A percentile compares a stretch with the other conserved stretches of the same genome.
These are phyloP conservation scores for Colletotrichum sublineola DNA, from an alignment of 2,329 filamentous ascomycete genomes.

Conservation along the genomic window DNA sequence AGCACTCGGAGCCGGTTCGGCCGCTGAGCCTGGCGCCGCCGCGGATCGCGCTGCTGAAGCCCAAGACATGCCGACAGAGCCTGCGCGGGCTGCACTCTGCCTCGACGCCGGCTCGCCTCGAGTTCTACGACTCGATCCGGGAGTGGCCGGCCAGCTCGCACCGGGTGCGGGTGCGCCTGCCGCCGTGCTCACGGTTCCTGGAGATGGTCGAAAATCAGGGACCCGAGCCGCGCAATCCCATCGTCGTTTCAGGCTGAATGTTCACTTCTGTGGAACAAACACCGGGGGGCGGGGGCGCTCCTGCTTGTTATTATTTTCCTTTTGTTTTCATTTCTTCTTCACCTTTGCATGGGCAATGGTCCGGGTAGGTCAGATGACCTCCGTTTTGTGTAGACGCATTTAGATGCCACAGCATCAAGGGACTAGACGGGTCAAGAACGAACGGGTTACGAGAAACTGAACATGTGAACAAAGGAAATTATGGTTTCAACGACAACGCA, in stretches of 20 bases:
- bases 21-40: conserved; percentile 26
- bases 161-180: conserved; percentile 26
- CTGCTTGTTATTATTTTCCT: neutral
- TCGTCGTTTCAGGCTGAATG: conserved; percentile 11
- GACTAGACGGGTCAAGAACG: conserved; percentile 5
- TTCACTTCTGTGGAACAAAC: neutral
- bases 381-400: neutral
- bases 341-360: conserved; percentile 5
- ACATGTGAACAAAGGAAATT: conserved; percentile 13
- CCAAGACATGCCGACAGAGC: conserved; percentile 34
- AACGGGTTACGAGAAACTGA: conserved; percentile 19
- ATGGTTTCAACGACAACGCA: conserved; percentile 8
- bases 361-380: neutral
- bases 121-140: conserved; percentile 40
- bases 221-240: conserved; percentile 13
- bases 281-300: neutral
- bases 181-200: conserved; percentile 37
- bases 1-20: conserved; percentile 34
- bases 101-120: conserved; percentile 23
- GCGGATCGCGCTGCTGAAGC: conserved; percentile 39
- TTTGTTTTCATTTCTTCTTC: neutral
- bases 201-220: conserved; percentile 29
- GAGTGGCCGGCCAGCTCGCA: conserved; percentile 34
- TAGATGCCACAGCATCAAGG: neutral
- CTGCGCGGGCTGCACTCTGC: conserved; percentile 30